Percentiles rank a stretch among this genome's conserved stretches.
These are phyloP conservation scores for Cladorrhinum sp. DNA, from an alignment of 2,329 filamentous ascomycete genomes.

Conservation along the genomic window DNA sequence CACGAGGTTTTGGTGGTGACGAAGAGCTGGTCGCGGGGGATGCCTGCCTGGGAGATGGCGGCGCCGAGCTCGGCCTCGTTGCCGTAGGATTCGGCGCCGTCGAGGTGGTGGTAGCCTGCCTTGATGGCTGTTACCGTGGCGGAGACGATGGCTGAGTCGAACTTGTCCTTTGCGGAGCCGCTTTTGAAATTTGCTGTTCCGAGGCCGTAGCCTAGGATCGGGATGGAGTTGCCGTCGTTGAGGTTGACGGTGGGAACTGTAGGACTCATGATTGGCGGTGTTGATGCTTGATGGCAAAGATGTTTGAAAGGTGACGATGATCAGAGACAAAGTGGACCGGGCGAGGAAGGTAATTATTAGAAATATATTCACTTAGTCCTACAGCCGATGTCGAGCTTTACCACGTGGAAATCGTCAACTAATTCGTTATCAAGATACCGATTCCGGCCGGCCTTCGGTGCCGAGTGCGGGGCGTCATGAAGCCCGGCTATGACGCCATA, in stretches of 20 bases:
- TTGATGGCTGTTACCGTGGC: constrained; percentile 61
- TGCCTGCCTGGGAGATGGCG: constrained; percentile 64
- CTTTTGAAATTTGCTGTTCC: constrained; percentile 66
- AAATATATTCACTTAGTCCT: not conserved
- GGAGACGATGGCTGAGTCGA: constrained; percentile 53
- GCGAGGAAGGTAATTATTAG: not conserved
- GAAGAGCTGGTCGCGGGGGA: constrained; percentile 67
- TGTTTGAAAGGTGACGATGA: not conserved
- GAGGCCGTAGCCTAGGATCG: constrained; percentile 69
- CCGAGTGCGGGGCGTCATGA: constrained; percentile 19
- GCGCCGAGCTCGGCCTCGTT: constrained; percentile 69
- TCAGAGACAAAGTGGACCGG: not conserved
- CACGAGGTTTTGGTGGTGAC: constrained; percentile 59
- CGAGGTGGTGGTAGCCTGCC: constrained; percentile 68
- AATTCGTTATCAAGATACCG: not conserved
- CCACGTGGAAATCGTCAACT: not conserved
- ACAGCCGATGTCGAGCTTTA: not conserved
- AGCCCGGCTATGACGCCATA: constrained; percentile 21
- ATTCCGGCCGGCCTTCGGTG: constrained; percentile 9
- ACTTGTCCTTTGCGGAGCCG: constrained; percentile 39
- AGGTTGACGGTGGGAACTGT: constrained; percentile 61
- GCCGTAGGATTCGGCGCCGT: constrained; percentile 69
- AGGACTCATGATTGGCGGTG: constrained; percentile 39
- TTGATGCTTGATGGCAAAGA: constrained; percentile 45
- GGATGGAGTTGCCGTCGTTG: constrained; percentile 71